A percentile compares a stretch with the other conserved stretches of the same genome.
Evolutionary conservation across 495 filamentous ascomycete genomes (phyloP).

Genomic region (Penicillium cosmopolitanum): DNA sequence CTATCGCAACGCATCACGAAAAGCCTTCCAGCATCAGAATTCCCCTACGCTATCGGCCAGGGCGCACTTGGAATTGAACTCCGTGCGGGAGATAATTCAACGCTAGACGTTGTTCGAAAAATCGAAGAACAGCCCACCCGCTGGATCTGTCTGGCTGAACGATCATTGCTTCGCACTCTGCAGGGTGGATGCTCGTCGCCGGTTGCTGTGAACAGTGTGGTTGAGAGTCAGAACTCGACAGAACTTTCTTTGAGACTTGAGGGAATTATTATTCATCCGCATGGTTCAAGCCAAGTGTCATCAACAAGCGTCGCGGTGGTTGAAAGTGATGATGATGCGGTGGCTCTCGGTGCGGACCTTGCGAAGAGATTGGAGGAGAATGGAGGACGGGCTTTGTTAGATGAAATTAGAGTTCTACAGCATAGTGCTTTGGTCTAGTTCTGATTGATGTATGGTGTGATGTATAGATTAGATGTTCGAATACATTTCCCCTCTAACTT

Average conservation of each 20-base stretch:
- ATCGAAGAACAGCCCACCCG: constrained; percentile 15
- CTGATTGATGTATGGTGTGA: not conserved
- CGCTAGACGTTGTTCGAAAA: constrained; percentile 4
- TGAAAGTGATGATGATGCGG: constrained; percentile 12
- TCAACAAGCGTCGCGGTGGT: not conserved
- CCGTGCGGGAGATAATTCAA: constrained; percentile 6
- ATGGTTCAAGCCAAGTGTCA: constrained; percentile 14
- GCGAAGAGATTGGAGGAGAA: constrained; percentile 11
- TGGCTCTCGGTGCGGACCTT: constrained; percentile 5
- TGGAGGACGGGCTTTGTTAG: constrained; percentile 7
- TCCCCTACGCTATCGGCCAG: constrained; percentile 16
- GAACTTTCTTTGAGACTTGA: not conserved
- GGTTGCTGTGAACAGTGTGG: constrained; percentile 8
- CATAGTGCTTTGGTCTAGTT: not conserved
- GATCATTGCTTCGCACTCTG: constrained; percentile 11
- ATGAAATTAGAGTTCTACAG: constrained; percentile 14
- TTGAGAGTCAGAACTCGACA: not conserved
- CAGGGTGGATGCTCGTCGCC: constrained; percentile 17
- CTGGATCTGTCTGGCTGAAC: constrained; percentile 16
- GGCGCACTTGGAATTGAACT: constrained; percentile 16
- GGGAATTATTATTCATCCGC: constrained; percentile 15
- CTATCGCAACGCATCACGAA: constrained; percentile 13
- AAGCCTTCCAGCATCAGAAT: constrained; percentile 9
- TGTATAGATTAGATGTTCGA: not conserved
- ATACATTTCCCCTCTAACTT: no score